Evolutionary conservation across 805 yeast genomes (phyloP).

Genomic region (Wickerhamomyces chaumierensis): DNA sequence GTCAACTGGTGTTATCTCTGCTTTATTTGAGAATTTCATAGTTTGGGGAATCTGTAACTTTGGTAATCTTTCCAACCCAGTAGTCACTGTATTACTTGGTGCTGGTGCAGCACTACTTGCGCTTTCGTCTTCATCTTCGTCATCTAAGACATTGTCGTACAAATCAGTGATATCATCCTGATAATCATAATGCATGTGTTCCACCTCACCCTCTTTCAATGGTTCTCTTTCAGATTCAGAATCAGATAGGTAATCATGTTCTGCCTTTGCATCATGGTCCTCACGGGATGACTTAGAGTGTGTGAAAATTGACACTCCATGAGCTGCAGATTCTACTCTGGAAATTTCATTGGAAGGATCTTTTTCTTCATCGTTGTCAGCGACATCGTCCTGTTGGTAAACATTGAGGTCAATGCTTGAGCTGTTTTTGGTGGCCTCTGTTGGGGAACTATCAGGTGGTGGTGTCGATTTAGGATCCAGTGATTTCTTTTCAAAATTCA

Average conservation of each 20-base stretch:
- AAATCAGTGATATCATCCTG: slow-evolving; percentile 19
- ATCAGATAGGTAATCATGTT: not conserved
- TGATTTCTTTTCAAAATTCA: not conserved
- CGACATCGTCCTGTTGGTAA: not conserved
- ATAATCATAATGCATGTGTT: slow-evolving; percentile 17
- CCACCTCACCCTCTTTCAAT: slow-evolving; percentile 14
- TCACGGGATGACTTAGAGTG: not conserved
- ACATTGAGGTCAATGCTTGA: slow-evolving; percentile 1
- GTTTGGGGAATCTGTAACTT: not conserved
- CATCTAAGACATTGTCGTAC: slow-evolving; percentile 8
- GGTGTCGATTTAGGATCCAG: not conserved
- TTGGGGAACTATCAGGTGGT: not conserved
- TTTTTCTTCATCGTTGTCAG: too few species aligned
- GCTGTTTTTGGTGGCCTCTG: slow-evolving; percentile 4
- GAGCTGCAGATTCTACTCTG: not conserved
- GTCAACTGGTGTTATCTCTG: not conserved
- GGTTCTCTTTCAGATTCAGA: slow-evolving; percentile 10
- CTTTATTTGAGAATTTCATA: not conserved
- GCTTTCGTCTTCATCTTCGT: slow-evolving; percentile 1
- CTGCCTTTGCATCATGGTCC: not conserved
- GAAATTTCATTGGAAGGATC: not conserved
- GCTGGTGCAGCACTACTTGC: not conserved
- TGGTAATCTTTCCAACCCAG: not conserved
- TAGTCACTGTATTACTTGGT: too few species aligned
- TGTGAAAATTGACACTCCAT: not conserved